Evolutionary conservation across 2,329 filamentous ascomycete species (phyloP), one percentile per base, ranked within the genome.

Genomic region (Ophiostoma novo-ulmi): DNA sequence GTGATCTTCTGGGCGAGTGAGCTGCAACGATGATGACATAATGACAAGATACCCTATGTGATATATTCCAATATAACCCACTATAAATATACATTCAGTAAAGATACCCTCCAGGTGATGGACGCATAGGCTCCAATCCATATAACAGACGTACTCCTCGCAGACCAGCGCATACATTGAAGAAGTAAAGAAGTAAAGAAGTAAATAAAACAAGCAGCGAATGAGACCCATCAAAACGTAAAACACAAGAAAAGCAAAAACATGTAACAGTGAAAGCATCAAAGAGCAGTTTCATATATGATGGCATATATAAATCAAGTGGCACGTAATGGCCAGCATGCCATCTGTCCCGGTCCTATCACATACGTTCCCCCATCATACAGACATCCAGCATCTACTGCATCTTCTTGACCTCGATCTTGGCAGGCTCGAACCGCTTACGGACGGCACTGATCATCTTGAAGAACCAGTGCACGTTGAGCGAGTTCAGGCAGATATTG

Each of bases 381-480:
- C 22, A 58, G 52, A 26, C 52, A 58, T 11, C 48, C 48, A 55
- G 36, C 61, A 64, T 22, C 39, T 67, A 67, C 65, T 67, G 36
- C 2, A 5, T 11, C 65, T 67, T 67, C 66, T 68, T 68, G 6
- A 6, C 66, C 14, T 55, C 66, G 39, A 17, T 44, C 66, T 68
- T 68, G 44, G 80, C 76, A 5, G 89, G 79, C 72, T 87, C 85
- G 77, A 95, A 95, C 36, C 92, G 85, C 82, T 91, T 93, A 72
- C 88, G 84, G 14, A 95, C 87, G 10, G 92, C 91, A 72, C 87
- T 84, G 73, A 96, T 88, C 92, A 96, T 96, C 85, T 92, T 93
- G 76, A 88, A 84, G 78, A 94, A 95, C 92, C 92, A 96, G 80
- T 89, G 91, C 76, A 91, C 88, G 80, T 96, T 96, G 69, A 96